Percentiles rank a stretch among this genome's conserved stretches.
These are phyloP conservation scores for Arthromyces matolae DNA, from an alignment of 768 basidiomycete genomes.

Conservation along the genomic window DNA sequence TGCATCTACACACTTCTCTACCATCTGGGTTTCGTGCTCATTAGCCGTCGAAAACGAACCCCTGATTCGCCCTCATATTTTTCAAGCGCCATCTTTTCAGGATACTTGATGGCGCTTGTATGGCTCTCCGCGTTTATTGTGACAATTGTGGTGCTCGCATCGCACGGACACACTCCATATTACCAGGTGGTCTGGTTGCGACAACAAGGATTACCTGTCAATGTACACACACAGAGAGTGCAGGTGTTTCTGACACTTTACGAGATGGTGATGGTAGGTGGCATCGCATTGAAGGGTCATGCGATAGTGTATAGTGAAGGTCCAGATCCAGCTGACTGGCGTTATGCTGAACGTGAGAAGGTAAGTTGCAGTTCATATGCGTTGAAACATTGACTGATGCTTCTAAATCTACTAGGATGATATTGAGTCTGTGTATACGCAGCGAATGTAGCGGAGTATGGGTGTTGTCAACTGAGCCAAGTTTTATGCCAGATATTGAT, in stretches of 20 bases:
- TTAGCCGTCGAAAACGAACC: conserved; percentile 23
- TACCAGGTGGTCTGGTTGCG: conserved; percentile 19
- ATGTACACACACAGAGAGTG: conserved; percentile 24
- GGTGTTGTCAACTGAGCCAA: too few relatives aligned
- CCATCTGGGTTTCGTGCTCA: conserved; percentile 23
- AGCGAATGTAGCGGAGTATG: too few relatives aligned
- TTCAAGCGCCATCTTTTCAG: conserved; percentile 27
- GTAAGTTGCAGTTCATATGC: too few relatives aligned
- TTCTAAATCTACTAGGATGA: too few relatives aligned
- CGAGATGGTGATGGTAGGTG: conserved; percentile 23
- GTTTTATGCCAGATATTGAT: too few relatives aligned
- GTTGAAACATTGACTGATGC: too few relatives aligned
- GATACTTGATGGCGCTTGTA: conserved; percentile 26
- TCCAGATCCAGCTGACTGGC: conserved; percentile 28
- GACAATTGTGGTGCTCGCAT: conserved; percentile 24
- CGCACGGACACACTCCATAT: conserved; percentile 11
- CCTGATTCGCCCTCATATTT: conserved; percentile 29
- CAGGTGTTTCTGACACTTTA: conserved; percentile 27
- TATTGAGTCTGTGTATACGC: conserved; percentile 11
- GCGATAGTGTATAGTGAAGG: conserved; percentile 27
- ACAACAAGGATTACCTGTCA: conserved; percentile 25
- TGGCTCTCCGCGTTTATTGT: conserved; percentile 30
- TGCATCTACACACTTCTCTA: conserved; percentile 28
- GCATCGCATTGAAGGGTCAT: conserved; percentile 25
- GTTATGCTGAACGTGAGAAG: conserved; percentile 15